Evolutionary conservation across 257 asterid genomes (phyloP).

Genomic region (Scutellaria barbata): DNA sequence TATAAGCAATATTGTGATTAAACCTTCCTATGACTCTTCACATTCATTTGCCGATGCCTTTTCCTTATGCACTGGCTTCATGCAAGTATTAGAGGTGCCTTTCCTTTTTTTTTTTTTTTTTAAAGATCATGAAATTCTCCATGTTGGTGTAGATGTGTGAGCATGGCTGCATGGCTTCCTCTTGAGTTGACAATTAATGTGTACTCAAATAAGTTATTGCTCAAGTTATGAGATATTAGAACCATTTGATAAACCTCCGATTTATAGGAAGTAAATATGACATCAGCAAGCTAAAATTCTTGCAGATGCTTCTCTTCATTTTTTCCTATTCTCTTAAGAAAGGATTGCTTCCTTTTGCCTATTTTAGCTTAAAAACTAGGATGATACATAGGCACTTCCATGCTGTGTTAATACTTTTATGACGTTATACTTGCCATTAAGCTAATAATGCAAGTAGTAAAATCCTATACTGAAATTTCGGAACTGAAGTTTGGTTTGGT

Average conservation of each 20-base stretch:
- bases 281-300: not conserved
- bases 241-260: not conserved
- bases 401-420: not conserved
- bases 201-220: not conserved
- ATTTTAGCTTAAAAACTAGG: not conserved
- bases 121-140: too few species aligned
- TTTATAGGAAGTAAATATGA: not conserved
- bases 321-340: not conserved
- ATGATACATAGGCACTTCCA: too few species aligned
- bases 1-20: too few species aligned
- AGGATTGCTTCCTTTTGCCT: not conserved
- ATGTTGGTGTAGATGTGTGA: too few species aligned
- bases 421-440: not conserved
- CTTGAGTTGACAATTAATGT: not conserved
- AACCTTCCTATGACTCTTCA: too few species aligned
- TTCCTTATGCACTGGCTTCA: too few species aligned
- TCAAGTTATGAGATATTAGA: slow-evolving; percentile 9
- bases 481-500: too few species aligned
- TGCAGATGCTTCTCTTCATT: not conserved
- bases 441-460: not conserved
- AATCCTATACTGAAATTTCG: too few species aligned
- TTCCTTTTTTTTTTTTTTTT: too few species aligned
- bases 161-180: too few species aligned
- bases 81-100: too few species aligned
- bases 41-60: too few species aligned